A percentile compares a stretch with the other conserved stretches of the same genome.
phyloP scores from a whole-genome alignment of 2,329 filamentous ascomycete genomes.

The Colletotrichum salicis region DNA sequence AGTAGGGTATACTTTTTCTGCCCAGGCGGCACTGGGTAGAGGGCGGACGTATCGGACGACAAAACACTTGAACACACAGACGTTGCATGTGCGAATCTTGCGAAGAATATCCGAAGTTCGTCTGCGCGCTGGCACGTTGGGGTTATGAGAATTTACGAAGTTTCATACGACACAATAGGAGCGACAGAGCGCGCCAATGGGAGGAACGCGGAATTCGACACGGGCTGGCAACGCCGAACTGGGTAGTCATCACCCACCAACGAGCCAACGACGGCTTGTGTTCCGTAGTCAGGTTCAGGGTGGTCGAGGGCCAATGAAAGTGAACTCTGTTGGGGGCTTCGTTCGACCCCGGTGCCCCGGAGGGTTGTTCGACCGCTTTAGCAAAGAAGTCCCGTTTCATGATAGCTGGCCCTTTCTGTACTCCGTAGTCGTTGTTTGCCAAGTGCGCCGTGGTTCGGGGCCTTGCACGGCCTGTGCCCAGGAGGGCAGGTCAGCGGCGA shows the following conservation, averaged over 20 bases:
- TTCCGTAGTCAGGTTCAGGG: background rate
- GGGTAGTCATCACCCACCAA: background rate
- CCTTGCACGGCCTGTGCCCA: background rate
- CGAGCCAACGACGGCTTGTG: background rate
- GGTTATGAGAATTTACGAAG: background rate
- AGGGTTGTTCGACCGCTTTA: background rate
- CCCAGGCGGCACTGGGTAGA: background rate
- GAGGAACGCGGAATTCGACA: background rate
- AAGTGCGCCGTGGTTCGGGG: conserved; percentile 1
- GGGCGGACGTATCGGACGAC: background rate
- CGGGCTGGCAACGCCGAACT: background rate
- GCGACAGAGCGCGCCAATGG: background rate
- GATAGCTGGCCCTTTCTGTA: background rate
- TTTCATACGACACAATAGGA: too few relatives aligned
- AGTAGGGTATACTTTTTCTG: background rate
- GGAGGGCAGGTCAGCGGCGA: conserved; percentile 2
- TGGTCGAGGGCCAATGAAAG: background rate
- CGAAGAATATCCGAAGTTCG: too few relatives aligned
- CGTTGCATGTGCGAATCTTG: too few relatives aligned
- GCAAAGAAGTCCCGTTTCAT: conserved; percentile 19
- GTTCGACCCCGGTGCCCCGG: background rate
- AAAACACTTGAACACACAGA: background rate
- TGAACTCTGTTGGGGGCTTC: background rate
- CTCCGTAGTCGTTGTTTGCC: background rate
- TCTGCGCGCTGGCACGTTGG: background rate